Conservation (phyloP, 148 eudicot genomes). For the Polygonum aviculare region DNA sequence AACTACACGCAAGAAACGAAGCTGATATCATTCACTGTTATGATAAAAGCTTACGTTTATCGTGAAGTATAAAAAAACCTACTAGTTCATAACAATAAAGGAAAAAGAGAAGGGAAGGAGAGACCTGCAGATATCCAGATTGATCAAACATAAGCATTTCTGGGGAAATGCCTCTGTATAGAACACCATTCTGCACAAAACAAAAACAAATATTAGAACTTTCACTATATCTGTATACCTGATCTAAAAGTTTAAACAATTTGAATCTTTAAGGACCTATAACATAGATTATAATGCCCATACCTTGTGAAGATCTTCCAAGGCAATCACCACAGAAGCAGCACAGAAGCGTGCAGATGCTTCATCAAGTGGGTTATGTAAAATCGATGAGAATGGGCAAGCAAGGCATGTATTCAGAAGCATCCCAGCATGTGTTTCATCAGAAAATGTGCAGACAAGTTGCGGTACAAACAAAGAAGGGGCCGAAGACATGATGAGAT, state of each 20-base stretch:
- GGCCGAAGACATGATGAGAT: slow-evolving; percentile 45
- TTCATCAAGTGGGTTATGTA: slow-evolving; percentile 60
- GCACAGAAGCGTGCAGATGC: slow-evolving; percentile 75
- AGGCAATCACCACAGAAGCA: slow-evolving; percentile 62
- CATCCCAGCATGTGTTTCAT: slow-evolving; percentile 63
- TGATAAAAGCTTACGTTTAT: background rate
- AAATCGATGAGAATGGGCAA: slow-evolving; percentile 68
- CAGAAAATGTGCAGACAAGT: slow-evolving; percentile 78
- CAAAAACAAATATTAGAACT: background rate
- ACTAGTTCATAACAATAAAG: background rate
- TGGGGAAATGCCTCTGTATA: slow-evolving; percentile 88
- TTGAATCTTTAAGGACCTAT: background rate
- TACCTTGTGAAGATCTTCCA: slow-evolving; percentile 82
- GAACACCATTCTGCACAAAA: slow-evolving; percentile 56
- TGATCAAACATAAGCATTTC: slow-evolving; percentile 81
- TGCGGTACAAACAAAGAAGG: slow-evolving; percentile 51
- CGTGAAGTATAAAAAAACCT: background rate
- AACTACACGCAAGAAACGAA: slow-evolving; percentile 34
- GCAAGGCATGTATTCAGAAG: slow-evolving; percentile 63
- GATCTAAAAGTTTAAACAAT: too few species aligned
- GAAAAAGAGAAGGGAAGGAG: background rate
- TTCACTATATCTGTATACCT: too few species aligned
- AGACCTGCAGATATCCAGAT: slow-evolving; percentile 74
- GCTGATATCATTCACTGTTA: background rate
- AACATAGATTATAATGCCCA: background rate